Evolutionary conservation across 306 rosid genomes (phyloP), one percentile per base, ranked within the genome.

Genomic region (Vigna unguiculata): DNA sequence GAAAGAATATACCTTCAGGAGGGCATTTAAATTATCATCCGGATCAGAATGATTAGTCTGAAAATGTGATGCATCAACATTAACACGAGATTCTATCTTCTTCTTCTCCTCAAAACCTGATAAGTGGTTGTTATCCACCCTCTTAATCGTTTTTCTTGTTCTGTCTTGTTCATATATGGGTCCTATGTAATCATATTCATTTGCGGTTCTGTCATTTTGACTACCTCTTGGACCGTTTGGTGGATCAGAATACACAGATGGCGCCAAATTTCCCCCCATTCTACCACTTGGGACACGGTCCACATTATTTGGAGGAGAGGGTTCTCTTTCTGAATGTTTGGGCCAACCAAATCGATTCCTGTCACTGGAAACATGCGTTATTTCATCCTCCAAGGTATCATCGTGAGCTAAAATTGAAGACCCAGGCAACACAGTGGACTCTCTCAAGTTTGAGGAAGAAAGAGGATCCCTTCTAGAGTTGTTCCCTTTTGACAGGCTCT

Each of bases 331-430:
- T 60, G 53, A 62, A 72, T 83, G 93, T 80, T 83, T 94, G 62
- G 91, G 80, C 97, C 98, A 92, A 81, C 93, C 93, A 69, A 85
- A 90, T 69, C 69, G 84, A 77, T 69, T 88, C 84, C 79, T 89
- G 34, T 90, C 97, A 60, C 74, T 79, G 47, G 95, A 79, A 81
- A 76, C 78, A 83, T 41, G 30, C 22, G 78, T 61, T 57, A 3
- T 85, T 86, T 83, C 88, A 80, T 86, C 90, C 68, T 87, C 91
- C 55, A 77, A 71, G 60, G 81, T 75, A 49, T 86, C 60, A 34
- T 88, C 88, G 40, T 45, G 71, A 54, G 89, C 76, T 74, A 62
- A 48, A 84, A 74, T 54, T 49, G 89, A 82, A 77, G 92, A 76
- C 43, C 78, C 80, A 68, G 88, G 88, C 78, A 89, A 78, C 57